These are phyloP conservation scores for Mycena floridula DNA, from an alignment of 768 basidiomycete genomes.

Conservation along the genomic window DNA sequence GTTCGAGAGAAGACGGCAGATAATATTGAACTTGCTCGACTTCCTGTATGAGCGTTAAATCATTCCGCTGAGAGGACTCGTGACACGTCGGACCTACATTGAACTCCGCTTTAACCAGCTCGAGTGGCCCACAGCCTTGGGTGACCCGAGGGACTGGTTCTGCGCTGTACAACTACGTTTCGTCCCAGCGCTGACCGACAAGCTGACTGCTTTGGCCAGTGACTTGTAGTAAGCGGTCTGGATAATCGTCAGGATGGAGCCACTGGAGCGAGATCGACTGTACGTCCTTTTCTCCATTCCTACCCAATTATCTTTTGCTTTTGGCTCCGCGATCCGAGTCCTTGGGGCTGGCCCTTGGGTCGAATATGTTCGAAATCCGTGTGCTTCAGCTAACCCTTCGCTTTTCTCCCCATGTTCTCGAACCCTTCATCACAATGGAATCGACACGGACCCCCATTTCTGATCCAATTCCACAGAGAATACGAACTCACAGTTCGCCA, in stretches of 20 bases:
- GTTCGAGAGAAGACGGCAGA: too few relatives aligned
- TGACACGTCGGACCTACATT: too few relatives aligned
- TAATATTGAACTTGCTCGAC: too few relatives aligned
- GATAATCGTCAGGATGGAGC: background rate
- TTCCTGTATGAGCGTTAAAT: too few relatives aligned
- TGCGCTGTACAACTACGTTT: background rate
- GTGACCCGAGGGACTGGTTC: background rate
- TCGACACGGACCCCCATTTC: background rate
- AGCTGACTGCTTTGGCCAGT: background rate
- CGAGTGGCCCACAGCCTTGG: too few relatives aligned
- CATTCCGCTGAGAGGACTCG: too few relatives aligned
- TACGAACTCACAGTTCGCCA: slow-evolving; percentile 85
- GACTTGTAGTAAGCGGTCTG: background rate
- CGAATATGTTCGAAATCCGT: background rate
- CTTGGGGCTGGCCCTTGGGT: background rate
- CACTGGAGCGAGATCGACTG: background rate
- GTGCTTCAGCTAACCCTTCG: background rate
- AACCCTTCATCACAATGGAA: background rate
- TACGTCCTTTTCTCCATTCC: background rate
- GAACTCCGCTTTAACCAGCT: too few relatives aligned
- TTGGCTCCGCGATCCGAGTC: slow-evolving; percentile 1
- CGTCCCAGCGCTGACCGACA: background rate
- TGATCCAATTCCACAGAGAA: slow-evolving; percentile 41
- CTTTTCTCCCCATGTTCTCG: background rate
- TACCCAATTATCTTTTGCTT: background rate